Evolutionary conservation across 1,139 yeast genomes (phyloP).

Genomic region (Magnusiomyces starmeri): DNA sequence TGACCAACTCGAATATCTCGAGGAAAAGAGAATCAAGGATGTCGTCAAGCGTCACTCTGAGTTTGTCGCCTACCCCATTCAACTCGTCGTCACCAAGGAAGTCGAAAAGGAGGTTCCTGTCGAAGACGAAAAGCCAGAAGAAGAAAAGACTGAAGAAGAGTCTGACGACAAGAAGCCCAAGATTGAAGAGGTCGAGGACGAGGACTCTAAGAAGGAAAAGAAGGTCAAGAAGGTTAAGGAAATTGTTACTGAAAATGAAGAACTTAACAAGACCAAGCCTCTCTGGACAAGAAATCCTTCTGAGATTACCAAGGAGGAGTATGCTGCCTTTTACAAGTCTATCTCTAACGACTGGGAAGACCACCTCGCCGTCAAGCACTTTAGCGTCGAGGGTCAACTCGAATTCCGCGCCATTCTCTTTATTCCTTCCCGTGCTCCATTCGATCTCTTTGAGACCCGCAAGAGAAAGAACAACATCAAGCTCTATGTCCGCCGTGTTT

Average conservation of each 20-base stretch:
- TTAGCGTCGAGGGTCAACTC: conserved; percentile 99
- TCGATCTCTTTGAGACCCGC: conserved; percentile 93
- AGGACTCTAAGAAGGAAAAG: conserved; percentile 52
- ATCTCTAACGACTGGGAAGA: conserved; percentile 99
- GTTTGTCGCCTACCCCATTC: conserved; percentile 98
- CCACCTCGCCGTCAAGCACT: conserved; percentile 99
- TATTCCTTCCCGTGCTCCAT: conserved; percentile 99
- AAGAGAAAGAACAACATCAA: conserved; percentile 99
- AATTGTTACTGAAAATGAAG: conserved; percentile 84
- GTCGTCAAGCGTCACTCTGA: conserved; percentile 99
- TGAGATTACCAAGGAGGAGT: conserved; percentile 96
- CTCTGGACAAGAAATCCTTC: conserved; percentile 99
- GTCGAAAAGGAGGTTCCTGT: conserved; percentile 82
- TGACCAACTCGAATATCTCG: conserved; percentile 97
- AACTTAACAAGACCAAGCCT: conserved; percentile 98
- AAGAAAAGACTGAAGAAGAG: conserved; percentile 36
- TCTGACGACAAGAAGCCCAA: not conserved
- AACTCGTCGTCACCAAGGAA: conserved; percentile 96
- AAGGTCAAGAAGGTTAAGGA: conserved; percentile 82
- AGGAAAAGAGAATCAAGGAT: conserved; percentile 99
- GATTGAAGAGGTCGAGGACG: conserved; percentile 47
- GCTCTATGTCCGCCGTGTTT: conserved; percentile 98
- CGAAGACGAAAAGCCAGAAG: conserved; percentile 1
- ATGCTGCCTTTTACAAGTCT: conserved; percentile 98
- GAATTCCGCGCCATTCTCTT: conserved; percentile 98